Base-by-base conservation (phyloP, 257 asterid species). In the Cynanchum wilfordii region DNA sequence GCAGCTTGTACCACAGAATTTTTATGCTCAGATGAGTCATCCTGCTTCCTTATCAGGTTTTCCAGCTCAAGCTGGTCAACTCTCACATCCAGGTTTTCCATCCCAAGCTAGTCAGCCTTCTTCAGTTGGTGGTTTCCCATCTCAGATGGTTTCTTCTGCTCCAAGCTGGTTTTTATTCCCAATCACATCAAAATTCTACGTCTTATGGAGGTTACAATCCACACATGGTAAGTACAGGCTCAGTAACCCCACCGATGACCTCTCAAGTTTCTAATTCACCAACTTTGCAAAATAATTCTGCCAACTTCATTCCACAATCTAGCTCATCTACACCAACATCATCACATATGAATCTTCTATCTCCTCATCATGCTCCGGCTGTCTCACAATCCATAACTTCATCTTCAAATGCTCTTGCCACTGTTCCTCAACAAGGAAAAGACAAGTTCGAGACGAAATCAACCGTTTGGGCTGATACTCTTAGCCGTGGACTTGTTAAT, bases 401-500 rank as follows among this genome's bases (percentile, higher is more conserved):
- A 74, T 64, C 85, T 77, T 86, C 90, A 57, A 66, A 84, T 11
- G 83, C 90, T 73, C 75, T 86, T 73, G 76, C 87, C 76, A 60
- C 75, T 47, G 89, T 78, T 79, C 73, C 89, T 74, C 92, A 83
- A 71, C 80, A 89, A 70, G 78, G 90, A 40, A 81, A 85, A 19
- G 92, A 89, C 77, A 94, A 91, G 87, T 95, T 95, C 66, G 95
- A 92, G 86, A 90, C 97, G 12, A 95, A 95, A 80, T 95, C 99
- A 68, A 84, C 97, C n/a, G 90, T 95, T 73, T 95, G 99, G 99
- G 87, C 97, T 0, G 99, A 95, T 84, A 92, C 99, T 58, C 87
- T 95, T 81, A 92, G 89, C 82, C 97, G 98, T 12, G 99, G 99
- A 69, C 83, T 95, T 71, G 97, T 95, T 83, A 80, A 95, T 85